These are phyloP conservation scores for Corynascus novoguineensis DNA, from an alignment of 495 filamentous ascomycete species.

Conservation along the genomic window DNA sequence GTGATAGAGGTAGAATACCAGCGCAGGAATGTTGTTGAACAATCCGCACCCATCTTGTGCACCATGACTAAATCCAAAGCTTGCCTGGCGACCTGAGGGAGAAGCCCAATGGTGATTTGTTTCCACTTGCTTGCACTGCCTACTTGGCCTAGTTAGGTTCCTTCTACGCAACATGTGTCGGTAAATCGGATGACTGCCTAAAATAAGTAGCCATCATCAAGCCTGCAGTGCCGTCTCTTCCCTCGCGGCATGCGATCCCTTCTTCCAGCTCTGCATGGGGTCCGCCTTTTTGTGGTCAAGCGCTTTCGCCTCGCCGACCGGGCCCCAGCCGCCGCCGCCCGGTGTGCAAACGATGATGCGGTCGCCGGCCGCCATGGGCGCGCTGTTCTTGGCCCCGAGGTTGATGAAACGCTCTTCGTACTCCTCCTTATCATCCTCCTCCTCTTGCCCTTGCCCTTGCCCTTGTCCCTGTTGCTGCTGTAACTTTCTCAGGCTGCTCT, in stretches of 20 bases:
- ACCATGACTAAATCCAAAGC: too few relatives aligned
- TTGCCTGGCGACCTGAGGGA: too few relatives aligned
- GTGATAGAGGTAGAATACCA: too few relatives aligned
- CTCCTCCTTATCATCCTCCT: slow-evolving; percentile 32
- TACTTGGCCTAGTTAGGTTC: too few relatives aligned
- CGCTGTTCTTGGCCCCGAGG: slow-evolving; percentile 90
- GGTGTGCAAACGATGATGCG: slow-evolving; percentile 72
- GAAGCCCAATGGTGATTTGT: too few relatives aligned
- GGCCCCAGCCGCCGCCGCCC: slow-evolving; percentile 70
- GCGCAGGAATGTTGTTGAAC: too few relatives aligned
- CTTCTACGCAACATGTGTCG: too few relatives aligned
- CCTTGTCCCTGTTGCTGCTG: slow-evolving; percentile 26
- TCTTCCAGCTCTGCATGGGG: slow-evolving; percentile 55
- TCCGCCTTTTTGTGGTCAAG: slow-evolving; percentile 40
- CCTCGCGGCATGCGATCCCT: slow-evolving; percentile 53
- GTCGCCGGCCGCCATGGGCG: slow-evolving; percentile 78
- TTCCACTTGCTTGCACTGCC: too few relatives aligned
- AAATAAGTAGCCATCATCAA: slow-evolving; percentile 7
- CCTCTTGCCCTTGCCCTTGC: slow-evolving; percentile 29
- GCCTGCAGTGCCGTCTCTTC: slow-evolving; percentile 48
- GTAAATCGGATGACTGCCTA: too few relatives aligned
- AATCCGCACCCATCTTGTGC: too few relatives aligned
- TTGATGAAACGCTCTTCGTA: slow-evolving; percentile 69
- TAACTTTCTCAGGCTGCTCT: slow-evolving; percentile 36
- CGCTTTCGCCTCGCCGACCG: slow-evolving; percentile 49